Percentiles rank a stretch among this genome's conserved stretches.
These are phyloP conservation scores for Lanmaoa rubissima DNA, from an alignment of 768 basidiomycete species.

Conservation along the genomic window DNA sequence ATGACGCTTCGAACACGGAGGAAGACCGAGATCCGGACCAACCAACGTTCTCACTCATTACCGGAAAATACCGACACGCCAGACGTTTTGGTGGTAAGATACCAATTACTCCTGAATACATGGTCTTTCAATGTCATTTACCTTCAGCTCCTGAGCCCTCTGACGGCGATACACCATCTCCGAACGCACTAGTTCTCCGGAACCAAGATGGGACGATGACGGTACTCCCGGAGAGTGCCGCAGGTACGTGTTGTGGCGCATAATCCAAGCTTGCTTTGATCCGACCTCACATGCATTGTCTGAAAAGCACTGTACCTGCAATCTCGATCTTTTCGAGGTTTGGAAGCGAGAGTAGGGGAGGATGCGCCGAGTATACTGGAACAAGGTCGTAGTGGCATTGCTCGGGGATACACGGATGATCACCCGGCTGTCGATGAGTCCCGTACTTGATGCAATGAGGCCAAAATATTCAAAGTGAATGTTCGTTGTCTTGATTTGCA, in stretches of 20 bases:
- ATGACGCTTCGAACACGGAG: constrained; percentile 19
- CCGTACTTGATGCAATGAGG: not conserved
- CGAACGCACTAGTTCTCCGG: constrained; percentile 53
- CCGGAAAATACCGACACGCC: constrained; percentile 80
- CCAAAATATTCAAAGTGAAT: not conserved
- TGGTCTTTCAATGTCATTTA: constrained; percentile 1
- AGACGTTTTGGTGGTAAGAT: constrained; percentile 57
- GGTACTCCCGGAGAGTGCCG: constrained; percentile 62
- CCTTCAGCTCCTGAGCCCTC: constrained; percentile 11
- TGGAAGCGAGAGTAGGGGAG: constrained; percentile 74
- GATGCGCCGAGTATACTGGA: constrained; percentile 81
- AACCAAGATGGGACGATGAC: constrained; percentile 63
- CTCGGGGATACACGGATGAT: constrained; percentile 76
- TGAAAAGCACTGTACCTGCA: constrained; percentile 66
- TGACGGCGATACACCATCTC: constrained; percentile 22
- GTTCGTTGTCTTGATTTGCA: not conserved
- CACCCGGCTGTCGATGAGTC: constrained; percentile 8
- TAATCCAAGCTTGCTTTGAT: constrained; percentile 4
- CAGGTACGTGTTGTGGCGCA: constrained; percentile 45
- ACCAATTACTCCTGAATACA: not conserved
- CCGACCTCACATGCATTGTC: constrained; percentile 7
- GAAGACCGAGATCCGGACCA: constrained; percentile 58
- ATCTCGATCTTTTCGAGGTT: constrained; percentile 71
- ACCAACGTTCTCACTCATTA: constrained; percentile 83
- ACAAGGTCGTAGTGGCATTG: constrained; percentile 88